Evolutionary conservation across 2,329 filamentous ascomycete species (phyloP).

Genomic region (Diaporthe aspalathi): DNA sequence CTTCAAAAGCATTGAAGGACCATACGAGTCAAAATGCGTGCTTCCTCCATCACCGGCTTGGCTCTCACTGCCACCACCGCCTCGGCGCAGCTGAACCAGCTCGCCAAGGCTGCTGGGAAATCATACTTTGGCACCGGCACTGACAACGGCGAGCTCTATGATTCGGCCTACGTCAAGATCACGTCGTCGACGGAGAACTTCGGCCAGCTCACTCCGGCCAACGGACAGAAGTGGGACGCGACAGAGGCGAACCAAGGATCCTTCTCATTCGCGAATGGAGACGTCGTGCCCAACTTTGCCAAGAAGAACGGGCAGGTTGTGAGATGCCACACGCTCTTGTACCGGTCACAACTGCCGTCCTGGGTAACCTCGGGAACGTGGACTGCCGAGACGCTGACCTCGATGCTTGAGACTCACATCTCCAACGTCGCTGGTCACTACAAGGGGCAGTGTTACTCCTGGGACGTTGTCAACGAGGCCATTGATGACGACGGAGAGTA

Average conservation of each 20-base stretch:
- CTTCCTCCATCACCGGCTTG: conserved; percentile 11
- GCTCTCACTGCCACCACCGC: conserved; percentile 20
- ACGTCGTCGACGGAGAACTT: conserved; percentile 68
- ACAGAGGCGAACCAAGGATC: conserved; percentile 67
- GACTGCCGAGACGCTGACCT: conserved; percentile 67
- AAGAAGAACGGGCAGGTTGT: conserved; percentile 61
- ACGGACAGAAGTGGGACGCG: conserved; percentile 72
- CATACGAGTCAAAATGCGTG: neutral
- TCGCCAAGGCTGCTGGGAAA: conserved; percentile 34
- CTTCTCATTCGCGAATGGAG: conserved; percentile 70
- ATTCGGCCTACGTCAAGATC: conserved; percentile 67
- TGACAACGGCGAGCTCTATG: conserved; percentile 66
- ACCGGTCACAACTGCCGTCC: conserved; percentile 63
- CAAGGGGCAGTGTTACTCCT: conserved; percentile 69
- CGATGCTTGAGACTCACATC: conserved; percentile 68
- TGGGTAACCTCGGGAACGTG: conserved; percentile 62
- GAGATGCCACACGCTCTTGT: conserved; percentile 71
- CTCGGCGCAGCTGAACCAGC: conserved; percentile 39
- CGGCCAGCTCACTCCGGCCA: conserved; percentile 73
- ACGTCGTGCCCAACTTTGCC: conserved; percentile 62
- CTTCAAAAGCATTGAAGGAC: neutral
- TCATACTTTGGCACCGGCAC: conserved; percentile 73
- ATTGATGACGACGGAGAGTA: conserved; percentile 68
- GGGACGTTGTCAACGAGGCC: conserved; percentile 75
- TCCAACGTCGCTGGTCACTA: conserved; percentile 64